Percentiles rank a stretch among this genome's conserved stretches.
phyloP scores from a whole-genome alignment of 1,284 basidiomycete species.

The Leccinum ponderosum region DNA sequence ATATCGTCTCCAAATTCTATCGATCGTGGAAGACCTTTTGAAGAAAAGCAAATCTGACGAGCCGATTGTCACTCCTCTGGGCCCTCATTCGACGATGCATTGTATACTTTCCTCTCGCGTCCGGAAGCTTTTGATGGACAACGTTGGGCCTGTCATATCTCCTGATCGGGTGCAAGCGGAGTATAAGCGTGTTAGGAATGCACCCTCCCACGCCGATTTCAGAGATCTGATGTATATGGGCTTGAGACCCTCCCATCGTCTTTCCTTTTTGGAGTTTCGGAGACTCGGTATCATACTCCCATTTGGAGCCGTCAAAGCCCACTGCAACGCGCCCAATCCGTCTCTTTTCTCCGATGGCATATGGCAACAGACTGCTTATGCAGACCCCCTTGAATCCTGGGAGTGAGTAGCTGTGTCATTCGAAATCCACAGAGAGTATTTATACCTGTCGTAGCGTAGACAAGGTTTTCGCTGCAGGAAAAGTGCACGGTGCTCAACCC shows the following conservation, averaged over 20 bases:
- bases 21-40: constrained; percentile 21
- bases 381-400: constrained; percentile 43
- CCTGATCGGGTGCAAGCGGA: constrained; percentile 26
- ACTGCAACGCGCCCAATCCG: constrained; percentile 40
- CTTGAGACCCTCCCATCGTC: constrained; percentile 42
- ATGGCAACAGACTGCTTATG: constrained; percentile 40
- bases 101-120: constrained; percentile 16
- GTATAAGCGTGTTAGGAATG: constrained; percentile 22
- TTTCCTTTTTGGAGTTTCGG: constrained; percentile 40
- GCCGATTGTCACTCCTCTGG: constrained; percentile 12
- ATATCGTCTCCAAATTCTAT: constrained; percentile 27
- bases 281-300: constrained; percentile 44
- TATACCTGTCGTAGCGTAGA: constrained; percentile 11
- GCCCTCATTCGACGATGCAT: constrained; percentile 18
- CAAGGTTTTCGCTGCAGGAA: constrained; percentile 34
- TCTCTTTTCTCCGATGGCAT: constrained; percentile 38
- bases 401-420: constrained; percentile 33
- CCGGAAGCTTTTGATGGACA: constrained; percentile 17
- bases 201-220: constrained; percentile 35
- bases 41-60: constrained; percentile 4
- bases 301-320: constrained; percentile 40
- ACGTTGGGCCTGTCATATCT: constrained; percentile 17
- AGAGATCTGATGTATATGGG: constrained; percentile 35
- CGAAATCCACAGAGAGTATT: background rate
- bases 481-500: constrained; percentile 34